These are phyloP conservation scores for Ophiostoma australiae DNA, from an alignment of 2,329 filamentous ascomycete genomes.

Conservation along the genomic window DNA sequence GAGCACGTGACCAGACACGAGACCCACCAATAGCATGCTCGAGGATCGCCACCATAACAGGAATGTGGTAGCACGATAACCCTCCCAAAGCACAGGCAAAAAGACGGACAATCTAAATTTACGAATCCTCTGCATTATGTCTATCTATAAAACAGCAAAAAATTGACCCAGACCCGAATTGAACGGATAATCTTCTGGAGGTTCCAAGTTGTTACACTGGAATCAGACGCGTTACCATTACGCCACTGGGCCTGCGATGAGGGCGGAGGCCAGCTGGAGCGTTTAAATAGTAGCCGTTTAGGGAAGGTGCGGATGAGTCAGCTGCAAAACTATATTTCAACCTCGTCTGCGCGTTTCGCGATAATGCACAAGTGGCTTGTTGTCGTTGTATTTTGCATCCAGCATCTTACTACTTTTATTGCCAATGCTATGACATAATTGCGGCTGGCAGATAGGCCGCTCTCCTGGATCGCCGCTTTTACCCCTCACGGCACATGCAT, in stretches of 20 bases:
- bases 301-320: neutral
- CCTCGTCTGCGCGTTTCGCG: neutral
- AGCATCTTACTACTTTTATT: neutral
- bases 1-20: neutral
- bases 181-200: constrained; percentile 26
- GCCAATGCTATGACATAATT: neutral
- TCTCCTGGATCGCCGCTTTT: neutral
- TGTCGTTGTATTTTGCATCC: neutral
- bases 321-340: neutral
- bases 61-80: constrained; percentile 5
- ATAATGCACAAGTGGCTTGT: neutral
- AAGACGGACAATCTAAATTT: neutral
- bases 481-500: neutral
- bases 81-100: neutral
- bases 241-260: constrained; percentile 22
- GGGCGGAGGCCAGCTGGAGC: neutral
- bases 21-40: neutral
- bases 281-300: constrained; percentile 12
- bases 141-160: neutral
- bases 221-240: constrained; percentile 27
- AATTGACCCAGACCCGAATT: constrained; percentile 25
- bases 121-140: too few species aligned
- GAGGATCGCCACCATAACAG: neutral
- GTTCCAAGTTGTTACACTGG: constrained; percentile 22
- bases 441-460: neutral